Percentiles rank a stretch among this genome's conserved stretches.
These are phyloP conservation scores for Malassezia arunalokei DNA, from an alignment of 1,284 basidiomycete species.

Conservation along the genomic window DNA sequence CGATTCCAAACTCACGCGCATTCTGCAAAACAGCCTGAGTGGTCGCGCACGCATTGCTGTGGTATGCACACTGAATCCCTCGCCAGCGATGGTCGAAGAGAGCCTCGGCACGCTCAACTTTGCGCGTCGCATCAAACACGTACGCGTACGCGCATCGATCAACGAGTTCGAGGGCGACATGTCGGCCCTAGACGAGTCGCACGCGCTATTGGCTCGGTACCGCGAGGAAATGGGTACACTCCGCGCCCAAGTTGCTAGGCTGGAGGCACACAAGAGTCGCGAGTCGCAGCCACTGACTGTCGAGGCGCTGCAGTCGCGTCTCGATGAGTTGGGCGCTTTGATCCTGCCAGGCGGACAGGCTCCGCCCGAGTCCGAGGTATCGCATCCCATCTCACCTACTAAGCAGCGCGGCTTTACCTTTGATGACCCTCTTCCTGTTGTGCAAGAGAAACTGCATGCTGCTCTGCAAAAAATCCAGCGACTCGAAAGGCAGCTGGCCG, in stretches of 20 bases:
- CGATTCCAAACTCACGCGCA: conserved; percentile 97
- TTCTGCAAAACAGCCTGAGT: conserved; percentile 93
- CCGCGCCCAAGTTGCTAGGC: conserved; percentile 24
- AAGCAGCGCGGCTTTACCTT: conserved; percentile 24
- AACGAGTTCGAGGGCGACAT: conserved; percentile 59
- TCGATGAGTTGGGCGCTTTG: conserved; percentile 31
- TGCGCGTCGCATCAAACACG: conserved; percentile 71
- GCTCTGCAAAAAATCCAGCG: conserved; percentile 22
- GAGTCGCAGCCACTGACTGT: conserved; percentile 13
- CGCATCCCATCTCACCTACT: conserved; percentile 25
- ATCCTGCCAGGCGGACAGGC: conserved; percentile 27
- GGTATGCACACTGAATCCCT: conserved; percentile 65
- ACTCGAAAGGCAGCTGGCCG: conserved; percentile 20
- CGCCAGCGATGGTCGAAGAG: conserved; percentile 55
- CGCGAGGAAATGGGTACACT: conserved; percentile 32
- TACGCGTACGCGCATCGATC: conserved; percentile 69
- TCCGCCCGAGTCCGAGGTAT: conserved; percentile 3
- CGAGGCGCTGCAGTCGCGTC: conserved; percentile 26
- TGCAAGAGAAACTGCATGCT: conserved; percentile 37
- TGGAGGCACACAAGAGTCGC: conserved; percentile 17
- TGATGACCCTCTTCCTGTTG: conserved; percentile 24
- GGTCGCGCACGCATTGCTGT: conserved; percentile 93
- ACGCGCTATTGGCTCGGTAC: conserved; percentile 34
- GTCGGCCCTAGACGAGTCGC: conserved; percentile 12
- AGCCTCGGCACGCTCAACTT: conserved; percentile 73